Percentiles rank a stretch among this genome's conserved stretches.
phyloP scores from a whole-genome alignment of 2,329 filamentous ascomycete species.

The Annulohypoxylon truncatum region DNA sequence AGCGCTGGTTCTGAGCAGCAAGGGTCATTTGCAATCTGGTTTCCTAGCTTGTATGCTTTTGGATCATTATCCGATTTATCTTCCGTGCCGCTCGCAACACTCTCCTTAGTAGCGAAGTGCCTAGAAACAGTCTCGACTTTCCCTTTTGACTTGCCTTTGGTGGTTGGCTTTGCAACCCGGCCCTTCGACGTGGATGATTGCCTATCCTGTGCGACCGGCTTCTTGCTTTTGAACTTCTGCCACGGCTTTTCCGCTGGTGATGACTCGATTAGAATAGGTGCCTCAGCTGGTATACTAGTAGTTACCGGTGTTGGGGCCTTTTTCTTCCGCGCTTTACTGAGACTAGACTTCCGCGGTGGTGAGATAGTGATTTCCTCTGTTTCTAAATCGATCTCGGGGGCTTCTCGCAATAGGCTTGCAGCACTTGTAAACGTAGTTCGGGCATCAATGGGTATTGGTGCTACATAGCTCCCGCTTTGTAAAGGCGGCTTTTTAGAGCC shows the following conservation, averaged over 20 bases:
- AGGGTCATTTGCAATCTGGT: background rate
- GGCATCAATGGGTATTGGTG: slow-evolving; percentile 53
- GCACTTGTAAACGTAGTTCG: slow-evolving; percentile 57
- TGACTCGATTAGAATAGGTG: slow-evolving; percentile 39
- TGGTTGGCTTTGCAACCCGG: slow-evolving; percentile 31
- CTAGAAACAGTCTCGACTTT: slow-evolving; percentile 49
- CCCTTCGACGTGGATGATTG: slow-evolving; percentile 25
- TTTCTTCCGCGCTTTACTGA: slow-evolving; percentile 28
- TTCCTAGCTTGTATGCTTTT: background rate
- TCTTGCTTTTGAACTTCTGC: slow-evolving; percentile 51
- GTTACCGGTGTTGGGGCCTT: slow-evolving; percentile 18
- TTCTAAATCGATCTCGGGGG: slow-evolving; percentile 49
- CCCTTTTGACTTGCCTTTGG: slow-evolving; percentile 42
- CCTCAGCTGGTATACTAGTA: slow-evolving; percentile 27
- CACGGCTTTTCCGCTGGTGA: slow-evolving; percentile 50
- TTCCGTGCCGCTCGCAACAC: slow-evolving; percentile 19
- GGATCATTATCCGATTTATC: slow-evolving; percentile 10
- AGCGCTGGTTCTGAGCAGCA: slow-evolving; percentile 60
- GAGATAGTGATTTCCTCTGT: slow-evolving; percentile 45
- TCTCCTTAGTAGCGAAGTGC: slow-evolving; percentile 41
- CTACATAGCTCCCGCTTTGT: slow-evolving; percentile 53
- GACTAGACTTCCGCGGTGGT: slow-evolving; percentile 40
- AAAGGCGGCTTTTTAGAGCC: slow-evolving; percentile 49
- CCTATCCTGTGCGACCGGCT: slow-evolving; percentile 15
- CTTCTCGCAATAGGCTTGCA: slow-evolving; percentile 52